phyloP scores from a whole-genome alignment of 345 rosid genomes.

The Abelmoschus esculentus region DNA sequence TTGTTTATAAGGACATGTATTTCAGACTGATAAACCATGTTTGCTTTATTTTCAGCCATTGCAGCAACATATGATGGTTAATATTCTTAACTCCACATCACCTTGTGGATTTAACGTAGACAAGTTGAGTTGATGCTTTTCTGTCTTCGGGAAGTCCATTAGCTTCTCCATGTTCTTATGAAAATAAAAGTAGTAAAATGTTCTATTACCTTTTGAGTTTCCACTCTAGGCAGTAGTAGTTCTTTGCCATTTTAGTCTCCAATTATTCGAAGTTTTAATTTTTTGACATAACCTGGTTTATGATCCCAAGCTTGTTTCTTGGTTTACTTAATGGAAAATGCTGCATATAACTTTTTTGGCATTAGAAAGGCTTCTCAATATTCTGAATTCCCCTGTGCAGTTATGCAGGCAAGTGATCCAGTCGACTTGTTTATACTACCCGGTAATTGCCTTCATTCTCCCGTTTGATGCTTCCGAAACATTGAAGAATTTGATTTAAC shows the following conservation, averaged over 20 bases:
- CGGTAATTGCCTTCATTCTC: background rate
- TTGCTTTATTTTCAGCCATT: background rate
- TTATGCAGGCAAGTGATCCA: constrained; percentile 7
- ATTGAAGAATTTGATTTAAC: background rate
- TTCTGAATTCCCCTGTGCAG: background rate
- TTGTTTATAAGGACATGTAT: background rate
- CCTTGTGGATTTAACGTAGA: background rate
- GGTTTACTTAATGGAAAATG: background rate
- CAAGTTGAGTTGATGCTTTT: background rate
- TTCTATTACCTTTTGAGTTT: background rate
- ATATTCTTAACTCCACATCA: background rate
- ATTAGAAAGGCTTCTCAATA: background rate
- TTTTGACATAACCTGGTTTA: background rate
- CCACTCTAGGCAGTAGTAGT: background rate
- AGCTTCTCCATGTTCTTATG: background rate
- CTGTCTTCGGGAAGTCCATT: background rate
- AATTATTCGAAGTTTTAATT: background rate
- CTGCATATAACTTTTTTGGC: background rate
- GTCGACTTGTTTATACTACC: constrained; percentile 1
- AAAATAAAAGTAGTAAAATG: background rate
- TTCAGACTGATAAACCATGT: background rate
- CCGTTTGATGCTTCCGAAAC: background rate
- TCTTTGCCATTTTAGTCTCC: background rate
- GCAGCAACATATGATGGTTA: background rate
- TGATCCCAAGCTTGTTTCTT: background rate